A percentile compares a stretch with the other conserved stretches of the same genome.
Evolutionary conservation across 805 yeast species (phyloP).

Genomic region (Hanseniaspora valbyensis): DNA sequence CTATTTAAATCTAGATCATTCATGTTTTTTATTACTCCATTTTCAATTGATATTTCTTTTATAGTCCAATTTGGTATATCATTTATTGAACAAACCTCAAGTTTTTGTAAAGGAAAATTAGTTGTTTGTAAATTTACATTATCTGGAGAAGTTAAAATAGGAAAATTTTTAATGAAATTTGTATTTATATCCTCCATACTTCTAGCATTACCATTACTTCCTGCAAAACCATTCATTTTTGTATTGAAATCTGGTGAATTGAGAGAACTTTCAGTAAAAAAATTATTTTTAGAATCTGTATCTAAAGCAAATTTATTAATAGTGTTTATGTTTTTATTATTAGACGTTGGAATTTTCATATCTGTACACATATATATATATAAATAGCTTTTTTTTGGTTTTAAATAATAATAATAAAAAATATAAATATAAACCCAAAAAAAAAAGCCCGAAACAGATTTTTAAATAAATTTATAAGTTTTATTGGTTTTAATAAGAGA

Average conservation of each 20-base stretch:
- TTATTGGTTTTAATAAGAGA: too few species aligned
- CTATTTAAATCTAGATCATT: not conserved
- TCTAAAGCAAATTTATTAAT: not conserved
- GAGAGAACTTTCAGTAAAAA: not conserved
- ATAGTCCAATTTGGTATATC: slow-evolving; percentile 9
- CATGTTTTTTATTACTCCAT: slow-evolving; percentile 2
- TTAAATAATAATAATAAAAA: too few species aligned
- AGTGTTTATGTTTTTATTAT: too few species aligned
- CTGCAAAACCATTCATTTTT: not conserved
- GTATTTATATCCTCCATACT: not conserved
- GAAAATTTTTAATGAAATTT: not conserved
- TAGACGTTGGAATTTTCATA: not conserved
- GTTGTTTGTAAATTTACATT: not conserved
- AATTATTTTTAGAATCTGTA: not conserved
- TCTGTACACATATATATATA: not conserved
- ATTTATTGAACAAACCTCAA: slow-evolving; percentile 3
- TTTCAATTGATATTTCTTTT: slow-evolving; percentile 1
- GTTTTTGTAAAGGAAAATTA: not conserved
- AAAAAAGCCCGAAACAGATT: too few species aligned
- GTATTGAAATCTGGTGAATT: not conserved
- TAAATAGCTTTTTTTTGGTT: not conserved
- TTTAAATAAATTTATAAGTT: too few species aligned
- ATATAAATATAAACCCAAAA: too few species aligned
- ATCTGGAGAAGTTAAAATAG: not conserved
- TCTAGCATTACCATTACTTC: not conserved